A percentile compares a stretch with the other conserved stretches of the same genome.
These are phyloP conservation scores for Lipomyces lipofer DNA, from an alignment of 805 yeast species.

Conservation along the genomic window DNA sequence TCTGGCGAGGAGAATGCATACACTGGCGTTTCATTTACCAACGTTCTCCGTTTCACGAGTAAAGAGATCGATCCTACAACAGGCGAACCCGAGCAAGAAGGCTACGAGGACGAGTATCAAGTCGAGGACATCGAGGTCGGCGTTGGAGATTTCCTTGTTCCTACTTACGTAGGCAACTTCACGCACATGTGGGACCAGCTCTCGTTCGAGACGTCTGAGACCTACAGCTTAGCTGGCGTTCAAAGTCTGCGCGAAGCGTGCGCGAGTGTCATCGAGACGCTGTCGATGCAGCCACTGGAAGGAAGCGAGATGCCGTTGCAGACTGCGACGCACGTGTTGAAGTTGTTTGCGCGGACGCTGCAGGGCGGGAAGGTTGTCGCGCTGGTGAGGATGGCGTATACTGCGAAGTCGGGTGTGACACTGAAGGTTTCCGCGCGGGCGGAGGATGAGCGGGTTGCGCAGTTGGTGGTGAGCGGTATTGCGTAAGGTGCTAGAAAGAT, in stretches of 20 bases:
- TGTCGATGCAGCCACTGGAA: slow-evolving; percentile 73
- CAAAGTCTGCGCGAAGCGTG: slow-evolving; percentile 56
- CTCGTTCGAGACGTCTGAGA: slow-evolving; percentile 56
- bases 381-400: slow-evolving; percentile 46
- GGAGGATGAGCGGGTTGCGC: slow-evolving; percentile 48
- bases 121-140: slow-evolving; percentile 72
- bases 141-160: slow-evolving; percentile 80
- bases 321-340: slow-evolving; percentile 63
- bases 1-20: slow-evolving; percentile 38
- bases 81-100: slow-evolving; percentile 66
- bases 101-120: slow-evolving; percentile 91
- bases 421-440: slow-evolving; percentile 48
- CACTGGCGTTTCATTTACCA: slow-evolving; percentile 54
- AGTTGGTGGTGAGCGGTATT: slow-evolving; percentile 53
- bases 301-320: slow-evolving; percentile 64
- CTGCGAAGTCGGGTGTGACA: slow-evolving; percentile 48
- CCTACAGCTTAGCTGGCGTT: slow-evolving; percentile 60
- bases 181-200: slow-evolving; percentile 73
- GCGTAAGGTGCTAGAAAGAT: slow-evolving; percentile 37
- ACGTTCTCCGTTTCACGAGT: slow-evolving; percentile 69
- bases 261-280: slow-evolving; percentile 50
- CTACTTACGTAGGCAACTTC: slow-evolving; percentile 77
- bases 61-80: slow-evolving; percentile 78
- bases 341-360: slow-evolving; percentile 76
- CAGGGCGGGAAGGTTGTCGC: slow-evolving; percentile 50